Evolutionary conservation across 1,284 basidiomycete species (phyloP), one percentile per base, ranked within the genome.

Genomic region (Ustilago xerochloae): DNA sequence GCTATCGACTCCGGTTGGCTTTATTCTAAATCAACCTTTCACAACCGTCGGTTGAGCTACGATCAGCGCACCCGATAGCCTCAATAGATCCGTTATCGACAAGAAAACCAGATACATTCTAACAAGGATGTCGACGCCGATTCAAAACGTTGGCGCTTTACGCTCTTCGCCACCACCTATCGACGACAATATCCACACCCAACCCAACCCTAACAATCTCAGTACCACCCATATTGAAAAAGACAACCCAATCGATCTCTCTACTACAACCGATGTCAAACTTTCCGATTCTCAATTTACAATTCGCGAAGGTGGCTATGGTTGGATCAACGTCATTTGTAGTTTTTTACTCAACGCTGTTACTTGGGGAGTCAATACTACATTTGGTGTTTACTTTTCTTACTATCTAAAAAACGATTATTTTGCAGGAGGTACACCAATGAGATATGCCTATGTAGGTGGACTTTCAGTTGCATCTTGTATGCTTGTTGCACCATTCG

Each of bases 361-460:
- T 6, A 79, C 77, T 8, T 65, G 72, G 85, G 85, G 86, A 20
- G 77, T 85, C 64, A 86, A 86, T 64, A 85, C 85, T 6, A 85
- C 85, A 3, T 87, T 86, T 47, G 86, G 86, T 18, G 85, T 87
- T n/a, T 87, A 84, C 75, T 80, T 85, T 6, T 78, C 85, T 12
- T 86, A 84, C 64, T 87, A 86, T 58, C 77, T 84, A 16, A 55
- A 84, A 26, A 78, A 86, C 74, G 83, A 86, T 74, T 85, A 85
- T 67, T 86, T 85, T 50, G 49, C 77, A 6, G 77, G 84, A 24
- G 84, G 80, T 28, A 80, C 85, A 22, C 79, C 82, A 33, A 79
- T 86, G 49, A 78, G 84, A 18, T 87, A 86, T 55, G 85, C 86
- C 7, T 86, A 85, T 78, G 83, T 86, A 7, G 86, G 86, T 29